phyloP scores from a whole-genome alignment of 306 rosid species.

The Malus sylvestris region DNA sequence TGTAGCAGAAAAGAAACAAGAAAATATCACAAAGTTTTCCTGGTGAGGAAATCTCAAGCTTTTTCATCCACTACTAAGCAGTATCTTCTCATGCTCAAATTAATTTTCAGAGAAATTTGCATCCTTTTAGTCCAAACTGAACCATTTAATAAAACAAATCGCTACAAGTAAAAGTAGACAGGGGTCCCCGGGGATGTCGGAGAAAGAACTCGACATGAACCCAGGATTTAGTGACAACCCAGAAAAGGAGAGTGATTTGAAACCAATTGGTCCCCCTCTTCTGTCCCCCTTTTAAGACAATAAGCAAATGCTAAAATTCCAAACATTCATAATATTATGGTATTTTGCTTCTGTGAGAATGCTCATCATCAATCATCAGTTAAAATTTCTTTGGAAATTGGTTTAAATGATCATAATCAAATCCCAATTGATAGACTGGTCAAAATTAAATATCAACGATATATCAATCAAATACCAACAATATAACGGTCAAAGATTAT shows the following conservation, averaged over 20 bases:
- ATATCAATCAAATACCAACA: too few species aligned
- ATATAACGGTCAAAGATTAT: too few species aligned
- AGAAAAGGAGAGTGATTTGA: slow-evolving; percentile 59
- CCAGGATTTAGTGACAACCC: slow-evolving; percentile 46
- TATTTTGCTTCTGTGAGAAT: slow-evolving; percentile 40
- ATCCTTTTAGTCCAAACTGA: slow-evolving; percentile 39
- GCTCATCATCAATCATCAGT: slow-evolving; percentile 30
- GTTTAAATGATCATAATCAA: too few species aligned
- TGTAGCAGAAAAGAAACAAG: not conserved
- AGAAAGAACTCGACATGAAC: slow-evolving; percentile 54
- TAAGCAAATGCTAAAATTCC: slow-evolving; percentile 46
- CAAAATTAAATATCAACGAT: not conserved
- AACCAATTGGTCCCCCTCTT: slow-evolving; percentile 67
- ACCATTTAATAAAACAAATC: slow-evolving; percentile 14
- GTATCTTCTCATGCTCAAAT: slow-evolving; percentile 7
- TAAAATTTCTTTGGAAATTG: not conserved
- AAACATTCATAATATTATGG: slow-evolving; percentile 43
- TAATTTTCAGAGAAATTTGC: slow-evolving; percentile 8
- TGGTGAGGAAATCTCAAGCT: slow-evolving; percentile 42
- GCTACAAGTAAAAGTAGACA: slow-evolving; percentile 39
- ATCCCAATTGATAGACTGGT: not conserved
- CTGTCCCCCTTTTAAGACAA: slow-evolving; percentile 58
- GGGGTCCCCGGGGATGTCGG: slow-evolving; percentile 64
- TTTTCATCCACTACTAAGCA: slow-evolving; percentile 63
- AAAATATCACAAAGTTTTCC: slow-evolving; percentile 32